A percentile compares a stretch with the other conserved stretches of the same genome.
Evolutionary conservation across 164 flowering plant genomes (phyloP).

Genomic region (Aristolochia contorta): DNA sequence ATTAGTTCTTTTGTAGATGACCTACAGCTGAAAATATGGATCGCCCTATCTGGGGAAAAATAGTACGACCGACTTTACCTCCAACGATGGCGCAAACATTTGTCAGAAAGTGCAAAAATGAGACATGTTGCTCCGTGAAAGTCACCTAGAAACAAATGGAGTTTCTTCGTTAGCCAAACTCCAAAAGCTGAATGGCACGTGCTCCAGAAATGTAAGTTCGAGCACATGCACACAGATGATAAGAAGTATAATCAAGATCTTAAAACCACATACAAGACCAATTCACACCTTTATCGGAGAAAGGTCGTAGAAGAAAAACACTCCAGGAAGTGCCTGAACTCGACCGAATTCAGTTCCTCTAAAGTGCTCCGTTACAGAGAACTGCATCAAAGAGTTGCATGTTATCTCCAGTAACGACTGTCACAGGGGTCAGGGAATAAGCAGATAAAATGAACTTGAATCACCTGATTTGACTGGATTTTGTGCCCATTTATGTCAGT

Average conservation of each 20-base stretch:
- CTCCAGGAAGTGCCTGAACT: slow-evolving; percentile 42
- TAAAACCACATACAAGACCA: background rate
- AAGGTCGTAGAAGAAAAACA: slow-evolving; percentile 66
- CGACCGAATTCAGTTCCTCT: slow-evolving; percentile 30
- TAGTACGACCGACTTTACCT: slow-evolving; percentile 26
- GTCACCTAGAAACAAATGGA: slow-evolving; percentile 34
- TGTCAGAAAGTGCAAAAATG: slow-evolving; percentile 68
- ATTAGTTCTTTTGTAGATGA: too few species aligned
- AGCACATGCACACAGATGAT: background rate
- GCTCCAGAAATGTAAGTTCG: background rate
- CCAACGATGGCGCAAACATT: slow-evolving; percentile 63
- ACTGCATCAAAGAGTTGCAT: slow-evolving; percentile 24
- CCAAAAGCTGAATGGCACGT: background rate
- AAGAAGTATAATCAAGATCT: background rate
- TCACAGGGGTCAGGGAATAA: background rate
- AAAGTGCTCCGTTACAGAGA: slow-evolving; percentile 76
- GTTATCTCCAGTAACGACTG: background rate
- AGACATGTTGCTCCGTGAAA: slow-evolving; percentile 35
- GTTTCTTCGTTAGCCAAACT: background rate
- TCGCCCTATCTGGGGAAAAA: too few species aligned
- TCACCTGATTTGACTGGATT: slow-evolving; percentile 64
- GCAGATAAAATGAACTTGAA: background rate
- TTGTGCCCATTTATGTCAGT: slow-evolving; percentile 49
- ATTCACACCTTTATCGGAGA: slow-evolving; percentile 61
- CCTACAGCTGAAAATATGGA: too few species aligned